Conservation (phyloP, 1,139 yeast genomes). For the Lodderomyces oxycetoniae region DNA sequence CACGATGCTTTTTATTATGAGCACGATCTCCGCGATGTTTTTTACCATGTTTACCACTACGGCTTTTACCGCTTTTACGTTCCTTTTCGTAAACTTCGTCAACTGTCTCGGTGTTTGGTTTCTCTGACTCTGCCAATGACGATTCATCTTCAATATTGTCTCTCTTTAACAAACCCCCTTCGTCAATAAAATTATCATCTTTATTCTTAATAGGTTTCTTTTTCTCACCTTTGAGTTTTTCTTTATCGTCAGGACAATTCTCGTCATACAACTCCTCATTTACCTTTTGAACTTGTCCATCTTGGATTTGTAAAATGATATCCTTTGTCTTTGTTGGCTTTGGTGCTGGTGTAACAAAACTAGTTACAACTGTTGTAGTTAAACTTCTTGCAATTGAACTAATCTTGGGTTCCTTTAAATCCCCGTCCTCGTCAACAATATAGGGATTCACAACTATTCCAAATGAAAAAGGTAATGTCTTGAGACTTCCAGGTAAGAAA, state of each 20-base stretch:
- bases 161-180: constrained; percentile 5
- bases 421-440: constrained; percentile 17
- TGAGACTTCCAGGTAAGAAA: constrained; percentile 18
- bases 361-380: constrained; percentile 20
- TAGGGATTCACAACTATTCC: constrained; percentile 33
- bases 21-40: constrained; percentile 3
- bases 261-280: constrained; percentile 8
- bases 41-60: constrained; percentile 5
- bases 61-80: not conserved
- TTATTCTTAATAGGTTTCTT: too few species aligned
- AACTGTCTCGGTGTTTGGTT: constrained; percentile 1
- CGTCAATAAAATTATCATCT: constrained; percentile 8
- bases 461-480: constrained; percentile 28
- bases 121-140: constrained; percentile 2
- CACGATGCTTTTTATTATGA: constrained; percentile 2
- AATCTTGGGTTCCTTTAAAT: constrained; percentile 13
- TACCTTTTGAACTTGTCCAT: constrained; percentile 29
- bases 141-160: constrained; percentile 1
- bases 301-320: constrained; percentile 25
- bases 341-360: constrained; percentile 21
- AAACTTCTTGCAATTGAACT: constrained; percentile 16
- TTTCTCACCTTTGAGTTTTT: too few species aligned
- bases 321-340: constrained; percentile 23
- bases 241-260: constrained; percentile 1
- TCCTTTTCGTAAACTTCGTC: constrained; percentile 1